Percentiles rank a stretch among this genome's conserved stretches.
phyloP scores from a whole-genome alignment of 108 stramenopile species.

The Skeletonema grethae region DNA sequence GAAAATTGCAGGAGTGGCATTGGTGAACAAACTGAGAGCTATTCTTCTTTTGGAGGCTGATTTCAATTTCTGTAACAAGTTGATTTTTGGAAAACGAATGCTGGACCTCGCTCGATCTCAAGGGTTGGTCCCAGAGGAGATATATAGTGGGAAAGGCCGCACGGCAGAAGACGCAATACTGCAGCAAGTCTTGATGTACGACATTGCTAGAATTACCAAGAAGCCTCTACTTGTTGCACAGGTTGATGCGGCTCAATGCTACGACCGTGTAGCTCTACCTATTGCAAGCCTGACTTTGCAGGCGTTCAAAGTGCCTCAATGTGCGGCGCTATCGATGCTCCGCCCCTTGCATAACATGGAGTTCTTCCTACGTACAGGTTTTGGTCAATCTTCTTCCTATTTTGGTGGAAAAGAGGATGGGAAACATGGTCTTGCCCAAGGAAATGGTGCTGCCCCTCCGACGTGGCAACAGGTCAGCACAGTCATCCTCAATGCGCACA shows the following conservation, averaged over 20 bases:
- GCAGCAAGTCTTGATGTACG: slow-evolving; percentile 13
- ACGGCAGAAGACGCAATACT: slow-evolving; percentile 30
- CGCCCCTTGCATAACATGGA: slow-evolving; percentile 19
- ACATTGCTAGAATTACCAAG: slow-evolving; percentile 1
- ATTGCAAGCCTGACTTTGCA: slow-evolving; percentile 1
- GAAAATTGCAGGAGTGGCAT: slow-evolving; percentile 9
- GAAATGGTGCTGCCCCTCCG: slow-evolving; percentile 25
- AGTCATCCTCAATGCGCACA: slow-evolving; percentile 6
- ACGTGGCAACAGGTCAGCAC: slow-evolving; percentile 13
- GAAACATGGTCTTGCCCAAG: slow-evolving; percentile 34
- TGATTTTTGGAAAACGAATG: slow-evolving; percentile 12
- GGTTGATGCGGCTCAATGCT: slow-evolving; percentile 22
- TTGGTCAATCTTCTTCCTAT: slow-evolving; percentile 15
- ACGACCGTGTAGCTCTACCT: slow-evolving; percentile 18
- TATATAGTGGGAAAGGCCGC: slow-evolving; percentile 4
- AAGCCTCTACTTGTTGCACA: background rate
- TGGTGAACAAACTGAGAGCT: slow-evolving; percentile 8
- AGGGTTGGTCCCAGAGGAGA: slow-evolving; percentile 14
- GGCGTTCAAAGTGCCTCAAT: background rate
- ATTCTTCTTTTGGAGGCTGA: slow-evolving; percentile 18
- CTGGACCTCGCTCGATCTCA: background rate
- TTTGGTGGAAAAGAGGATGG: background rate
- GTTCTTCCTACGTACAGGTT: slow-evolving; percentile 28
- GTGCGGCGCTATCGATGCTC: slow-evolving; percentile 11
- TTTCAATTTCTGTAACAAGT: slow-evolving; percentile 19